Base-by-base conservation (phyloP, 352 stramenopile genomes). In the Globisporangium orthogonon region DNA sequence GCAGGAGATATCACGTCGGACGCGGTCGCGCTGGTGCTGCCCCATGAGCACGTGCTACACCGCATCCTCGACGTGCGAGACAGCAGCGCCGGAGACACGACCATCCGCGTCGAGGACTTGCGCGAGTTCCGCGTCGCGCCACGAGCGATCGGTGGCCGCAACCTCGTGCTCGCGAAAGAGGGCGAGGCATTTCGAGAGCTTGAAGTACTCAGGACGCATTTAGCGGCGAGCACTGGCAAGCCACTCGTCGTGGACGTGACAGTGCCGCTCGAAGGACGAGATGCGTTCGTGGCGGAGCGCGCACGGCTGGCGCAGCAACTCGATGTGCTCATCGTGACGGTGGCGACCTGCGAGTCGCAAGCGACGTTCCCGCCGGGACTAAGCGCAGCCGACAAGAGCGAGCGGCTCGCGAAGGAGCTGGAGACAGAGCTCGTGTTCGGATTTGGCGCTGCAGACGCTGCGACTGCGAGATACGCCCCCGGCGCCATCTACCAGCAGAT, bases 101-200 rank as follows among this genome's bases (percentile, higher is more conserved):
- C 58, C n/a, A 76, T 89, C 51, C 62, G 65, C 14, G 61, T 62
- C 3, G 73, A 93, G 56, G 75, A 87, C 23, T 56, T 87, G 46
- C 73, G 82, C 23, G 56, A 73, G 40, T 76, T 84, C 53, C 80
- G 83, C 46, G 63, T 62, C 33, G 37, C 70, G 7, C 75, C 83
- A 30, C 67, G 46, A 39, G 60, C 67, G 0, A 47, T 72, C 45
- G 58, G 63, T 17, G 76, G 75, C 43, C 58, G 58, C 6, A 93
- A 91, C 40, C 49, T 90, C 33, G 41, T 74, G 10, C 62, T 91
- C 35, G 66, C 83, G 37, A 83, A 79, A n/a, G 78, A 90, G 33
- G 77, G 88, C 66, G 76, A 89, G 60, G 73, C 79, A n/a, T 89
- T 87, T 52, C 69, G 78, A 40, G 83, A 93, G 54, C 54, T 91